Conservation (phyloP, 2,329 filamentous ascomycete genomes). For the Setomelanomma holmii region DNA sequence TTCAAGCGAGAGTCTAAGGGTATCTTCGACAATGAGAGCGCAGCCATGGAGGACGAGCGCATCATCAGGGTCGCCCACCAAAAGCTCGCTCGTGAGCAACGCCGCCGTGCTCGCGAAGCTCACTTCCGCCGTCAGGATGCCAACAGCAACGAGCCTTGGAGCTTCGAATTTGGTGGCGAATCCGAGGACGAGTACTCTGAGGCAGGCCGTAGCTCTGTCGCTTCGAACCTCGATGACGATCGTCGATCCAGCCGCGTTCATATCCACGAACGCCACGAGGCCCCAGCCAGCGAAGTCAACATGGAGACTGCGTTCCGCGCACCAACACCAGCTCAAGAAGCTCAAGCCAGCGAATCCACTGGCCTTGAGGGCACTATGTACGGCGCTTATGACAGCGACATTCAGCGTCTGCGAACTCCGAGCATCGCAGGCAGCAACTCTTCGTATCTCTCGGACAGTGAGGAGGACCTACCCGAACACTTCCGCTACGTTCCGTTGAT, state of each 20-base stretch:
- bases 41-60: constrained; percentile 53
- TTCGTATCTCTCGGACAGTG: constrained; percentile 57
- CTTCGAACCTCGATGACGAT: constrained; percentile 30
- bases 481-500: constrained; percentile 93
- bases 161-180: constrained; percentile 77
- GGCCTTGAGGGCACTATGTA: constrained; percentile 81
- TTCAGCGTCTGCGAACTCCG: constrained; percentile 71
- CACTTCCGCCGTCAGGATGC: constrained; percentile 38
- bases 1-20: constrained; percentile 73
- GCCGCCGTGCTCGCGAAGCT: constrained; percentile 47
- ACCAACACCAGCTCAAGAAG: constrained; percentile 24
- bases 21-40: constrained; percentile 52
- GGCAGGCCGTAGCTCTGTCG: constrained; percentile 32
- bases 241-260: constrained; percentile 25
- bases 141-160: constrained; percentile 73
- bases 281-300: constrained; percentile 28
- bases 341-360: constrained; percentile 36
- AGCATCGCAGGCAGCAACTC: constrained; percentile 80
- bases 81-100: constrained; percentile 54
- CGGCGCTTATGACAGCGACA: constrained; percentile 69
- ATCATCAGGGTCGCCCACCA: constrained; percentile 46
- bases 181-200: constrained; percentile 59
- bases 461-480: constrained; percentile 78
- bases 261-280: constrained; percentile 27
- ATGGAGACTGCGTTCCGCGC: constrained; percentile 48